Evolutionary conservation across 2,329 filamentous ascomycete species (phyloP), one percentile per base, ranked within the genome.

Genomic region (Ustulina deusta): DNA sequence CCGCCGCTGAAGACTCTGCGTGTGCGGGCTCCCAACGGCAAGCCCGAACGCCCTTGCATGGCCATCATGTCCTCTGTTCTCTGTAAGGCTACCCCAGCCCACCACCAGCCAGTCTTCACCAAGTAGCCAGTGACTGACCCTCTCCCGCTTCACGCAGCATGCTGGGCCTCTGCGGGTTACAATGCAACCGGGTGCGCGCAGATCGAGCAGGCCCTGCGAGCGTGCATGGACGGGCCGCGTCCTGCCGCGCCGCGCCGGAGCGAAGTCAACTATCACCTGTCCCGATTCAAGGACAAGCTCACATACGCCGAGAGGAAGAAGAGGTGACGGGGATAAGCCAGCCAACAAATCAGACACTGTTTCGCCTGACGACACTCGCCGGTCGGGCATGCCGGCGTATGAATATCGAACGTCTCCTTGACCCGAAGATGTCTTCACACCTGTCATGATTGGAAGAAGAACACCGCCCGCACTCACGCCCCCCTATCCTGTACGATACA

Each of bases 181-280:
- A 91, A 82, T 78, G 83, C 86, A 6, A 77, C 84, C 13, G 88
- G 87, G 42, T 91, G 89, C 78, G 83, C 83, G 27, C 82, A 83
- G 48, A 77, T 91, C 72, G 89, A 91, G 79, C 83, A 84, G 63
- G 83, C 88, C 61, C 82, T 92, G 67, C 86, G 90, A 32, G 79
- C 81, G 36, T 92, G 89, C 82, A 97, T 97, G 93, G 95, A 98
- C 83, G 87, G 87, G 63, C 90, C 91, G 70, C 89, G 76, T 84
- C 84, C 79, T 66, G 74, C 81, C 13, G 77, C 79, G 59, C 76
- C 79, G 36, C 87, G 88, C 78, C 93, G 90, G 83, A 95, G 90
- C 79, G 89, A 87, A 71, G 94, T 98, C 87, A 98, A 98, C 83
- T 94, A 94, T 85, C 94, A 97, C 79, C 84, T 98, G 49, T 87